Percentiles rank a stretch among this genome's conserved stretches.
Conservation (phyloP, 129 eudicot species). For the Flaveria trinervia region DNA sequence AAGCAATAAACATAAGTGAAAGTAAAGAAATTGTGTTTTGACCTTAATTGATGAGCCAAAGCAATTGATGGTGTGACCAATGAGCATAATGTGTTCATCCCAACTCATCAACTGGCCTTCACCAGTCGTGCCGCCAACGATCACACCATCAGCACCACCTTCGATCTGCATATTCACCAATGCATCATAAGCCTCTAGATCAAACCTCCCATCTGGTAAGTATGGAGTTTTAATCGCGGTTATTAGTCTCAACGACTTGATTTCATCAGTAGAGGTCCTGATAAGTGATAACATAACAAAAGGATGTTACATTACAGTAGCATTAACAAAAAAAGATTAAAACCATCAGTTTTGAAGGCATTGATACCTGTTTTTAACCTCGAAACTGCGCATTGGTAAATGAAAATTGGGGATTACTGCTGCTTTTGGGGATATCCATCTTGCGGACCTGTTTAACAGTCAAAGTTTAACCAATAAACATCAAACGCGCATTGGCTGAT, state of each 20-base stretch:
- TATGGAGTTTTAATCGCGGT: constrained; percentile 90
- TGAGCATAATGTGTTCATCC: constrained; percentile 84
- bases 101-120: constrained; percentile 83
- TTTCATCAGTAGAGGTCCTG: constrained; percentile 75
- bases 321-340: not conserved
- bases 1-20: not conserved
- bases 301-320: not conserved
- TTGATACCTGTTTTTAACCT: constrained; percentile 63
- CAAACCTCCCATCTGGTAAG: constrained; percentile 85
- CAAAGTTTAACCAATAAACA: constrained; percentile 1
- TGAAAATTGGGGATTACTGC: constrained; percentile 64
- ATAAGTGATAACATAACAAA: constrained; percentile 41
- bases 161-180: constrained; percentile 70
- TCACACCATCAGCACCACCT: constrained; percentile 55
- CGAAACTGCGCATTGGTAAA: constrained; percentile 78
- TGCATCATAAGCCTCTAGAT: constrained; percentile 82
- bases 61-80: constrained; percentile 81
- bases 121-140: constrained; percentile 77
- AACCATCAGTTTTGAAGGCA: not conserved
- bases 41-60: constrained; percentile 74
- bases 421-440: constrained; percentile 63
- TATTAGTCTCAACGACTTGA: constrained; percentile 65
- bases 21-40: not conserved
- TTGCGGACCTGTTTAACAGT: constrained; percentile 31
- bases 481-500: too few relatives aligned